A percentile compares a stretch with the other conserved stretches of the same genome.
phyloP scores from a whole-genome alignment of 1,139 yeast species.

The Trichomonascaceae sp. region DNA sequence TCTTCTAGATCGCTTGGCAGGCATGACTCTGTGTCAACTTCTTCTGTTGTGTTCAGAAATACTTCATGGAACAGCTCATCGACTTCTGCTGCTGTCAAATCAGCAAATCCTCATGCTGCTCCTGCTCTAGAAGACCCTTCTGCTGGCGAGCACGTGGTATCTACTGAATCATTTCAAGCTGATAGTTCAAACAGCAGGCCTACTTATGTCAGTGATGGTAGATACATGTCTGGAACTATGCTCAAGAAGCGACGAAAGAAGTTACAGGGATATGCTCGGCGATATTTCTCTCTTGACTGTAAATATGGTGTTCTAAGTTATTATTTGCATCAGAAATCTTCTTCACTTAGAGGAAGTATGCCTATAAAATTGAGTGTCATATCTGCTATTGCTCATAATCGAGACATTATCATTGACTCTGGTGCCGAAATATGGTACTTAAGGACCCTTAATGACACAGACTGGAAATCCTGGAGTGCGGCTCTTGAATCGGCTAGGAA shows the following conservation, averaged over 20 bases:
- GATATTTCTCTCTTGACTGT: constrained; percentile 78
- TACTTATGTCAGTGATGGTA: constrained; percentile 24
- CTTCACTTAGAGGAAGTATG: constrained; percentile 84
- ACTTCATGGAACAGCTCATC: not conserved
- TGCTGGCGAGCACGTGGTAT: constrained; percentile 2
- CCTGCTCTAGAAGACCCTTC: not conserved
- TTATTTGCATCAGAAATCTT: constrained; percentile 62
- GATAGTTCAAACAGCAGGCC: constrained; percentile 9
- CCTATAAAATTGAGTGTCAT: constrained; percentile 75
- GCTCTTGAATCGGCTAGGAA: constrained; percentile 7
- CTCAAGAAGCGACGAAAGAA: constrained; percentile 74
- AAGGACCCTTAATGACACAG: constrained; percentile 57
- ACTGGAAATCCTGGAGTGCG: constrained; percentile 64
- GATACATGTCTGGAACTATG: constrained; percentile 58
- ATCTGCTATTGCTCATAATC: constrained; percentile 63
- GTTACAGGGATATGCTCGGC: constrained; percentile 78
- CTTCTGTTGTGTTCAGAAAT: not conserved
- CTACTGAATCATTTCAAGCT: constrained; percentile 7
- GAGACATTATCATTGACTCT: constrained; percentile 78
- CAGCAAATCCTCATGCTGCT: not conserved
- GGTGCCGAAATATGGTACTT: constrained; percentile 95
- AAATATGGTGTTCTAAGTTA: constrained; percentile 80
- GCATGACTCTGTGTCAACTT: not conserved
- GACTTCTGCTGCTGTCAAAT: not conserved
- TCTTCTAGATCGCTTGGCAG: not conserved